Evolutionary conservation across 2,329 filamentous ascomycete species (phyloP).

Genomic region (Phyllosticta citribraziliensis): DNA sequence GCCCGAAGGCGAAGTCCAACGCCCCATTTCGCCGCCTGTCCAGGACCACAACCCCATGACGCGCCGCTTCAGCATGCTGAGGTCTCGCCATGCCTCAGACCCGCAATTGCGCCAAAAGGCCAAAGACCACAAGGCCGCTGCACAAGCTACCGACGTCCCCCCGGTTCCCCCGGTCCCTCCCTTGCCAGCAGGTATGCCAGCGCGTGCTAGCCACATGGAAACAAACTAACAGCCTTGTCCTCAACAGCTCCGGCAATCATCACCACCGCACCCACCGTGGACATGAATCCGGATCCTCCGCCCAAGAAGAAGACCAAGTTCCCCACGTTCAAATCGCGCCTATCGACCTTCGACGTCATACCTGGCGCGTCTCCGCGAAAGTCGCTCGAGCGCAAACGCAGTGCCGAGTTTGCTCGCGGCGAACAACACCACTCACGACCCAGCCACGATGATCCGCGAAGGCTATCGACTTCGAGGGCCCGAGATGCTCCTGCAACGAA

Average conservation of each 20-base stretch:
- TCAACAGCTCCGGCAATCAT: conserved; percentile 59
- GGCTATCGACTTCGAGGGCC: conserved; percentile 49
- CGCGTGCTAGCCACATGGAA: conserved; percentile 1
- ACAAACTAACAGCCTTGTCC: conserved; percentile 18
- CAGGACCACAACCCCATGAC: conserved; percentile 29
- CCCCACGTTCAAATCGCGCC: conserved; percentile 25
- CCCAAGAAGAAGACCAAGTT: conserved; percentile 24
- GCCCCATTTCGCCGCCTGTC: conserved; percentile 22
- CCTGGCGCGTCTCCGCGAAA: conserved; percentile 16
- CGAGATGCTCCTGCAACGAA: conserved; percentile 45
- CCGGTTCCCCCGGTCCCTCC: conserved; percentile 36
- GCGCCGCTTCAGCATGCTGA: conserved; percentile 57
- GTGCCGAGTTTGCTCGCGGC: conserved; percentile 3
- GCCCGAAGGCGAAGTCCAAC: conserved; percentile 15
- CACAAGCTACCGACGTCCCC: conserved; percentile 32
- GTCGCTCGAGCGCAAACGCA: conserved; percentile 26
- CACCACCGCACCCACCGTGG: conserved; percentile 75
- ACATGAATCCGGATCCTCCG: conserved; percentile 14
- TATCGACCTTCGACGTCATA: conserved; percentile 28
- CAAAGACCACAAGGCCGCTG: conserved; percentile 55
- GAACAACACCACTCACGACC: neutral
- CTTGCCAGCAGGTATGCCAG: conserved; percentile 25
- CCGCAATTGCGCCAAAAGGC: conserved; percentile 71
- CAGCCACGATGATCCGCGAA: conserved; percentile 35
- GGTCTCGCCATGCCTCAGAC: conserved; percentile 87